These are phyloP conservation scores for Diplodia sapinea DNA, from an alignment of 2,329 filamentous ascomycete genomes.

Conservation along the genomic window DNA sequence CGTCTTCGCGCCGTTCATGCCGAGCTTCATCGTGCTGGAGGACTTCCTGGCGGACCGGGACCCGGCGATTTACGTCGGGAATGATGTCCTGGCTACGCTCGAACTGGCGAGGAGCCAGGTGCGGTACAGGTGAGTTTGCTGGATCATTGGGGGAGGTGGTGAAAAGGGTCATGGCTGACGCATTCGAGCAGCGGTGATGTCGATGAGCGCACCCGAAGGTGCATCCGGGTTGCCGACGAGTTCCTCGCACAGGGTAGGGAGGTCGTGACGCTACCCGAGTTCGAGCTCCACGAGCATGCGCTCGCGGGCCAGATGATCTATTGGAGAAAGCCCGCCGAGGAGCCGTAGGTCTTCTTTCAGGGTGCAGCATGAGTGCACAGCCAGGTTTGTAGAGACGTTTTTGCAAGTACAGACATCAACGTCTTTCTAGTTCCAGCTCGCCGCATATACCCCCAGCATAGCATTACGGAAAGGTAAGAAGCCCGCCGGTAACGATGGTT, in stretches of 20 bases:
- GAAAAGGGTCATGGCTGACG: not conserved
- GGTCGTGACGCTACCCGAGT: conserved; percentile 36
- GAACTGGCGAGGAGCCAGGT: conserved; percentile 25
- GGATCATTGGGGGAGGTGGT: no score
- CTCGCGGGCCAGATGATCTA: conserved; percentile 45
- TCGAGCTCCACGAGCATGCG: conserved; percentile 42
- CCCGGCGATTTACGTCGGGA: conserved; percentile 45
- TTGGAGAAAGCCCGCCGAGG: conserved; percentile 32
- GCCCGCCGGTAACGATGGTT: not conserved
- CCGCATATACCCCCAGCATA: conserved; percentile 14
- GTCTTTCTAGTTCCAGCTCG: not conserved
- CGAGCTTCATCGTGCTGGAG: conserved; percentile 44
- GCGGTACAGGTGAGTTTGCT: conserved; percentile 17
- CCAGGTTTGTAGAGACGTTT: conserved; percentile 14
- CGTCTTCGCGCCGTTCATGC: conserved; percentile 47
- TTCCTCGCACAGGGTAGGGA: conserved; percentile 37
- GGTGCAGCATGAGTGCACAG: not conserved
- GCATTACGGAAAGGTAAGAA: not conserved
- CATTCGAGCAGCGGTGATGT: not conserved
- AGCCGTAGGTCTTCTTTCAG: not conserved
- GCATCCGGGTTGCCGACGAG: conserved; percentile 40
- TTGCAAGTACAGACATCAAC: not conserved
- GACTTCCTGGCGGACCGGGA: conserved; percentile 41
- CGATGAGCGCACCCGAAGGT: conserved; percentile 20
- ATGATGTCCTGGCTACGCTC: conserved; percentile 41